Evolutionary conservation across 2,329 filamentous ascomycete species (phyloP).

Genomic region (Penicillium oxalicum): DNA sequence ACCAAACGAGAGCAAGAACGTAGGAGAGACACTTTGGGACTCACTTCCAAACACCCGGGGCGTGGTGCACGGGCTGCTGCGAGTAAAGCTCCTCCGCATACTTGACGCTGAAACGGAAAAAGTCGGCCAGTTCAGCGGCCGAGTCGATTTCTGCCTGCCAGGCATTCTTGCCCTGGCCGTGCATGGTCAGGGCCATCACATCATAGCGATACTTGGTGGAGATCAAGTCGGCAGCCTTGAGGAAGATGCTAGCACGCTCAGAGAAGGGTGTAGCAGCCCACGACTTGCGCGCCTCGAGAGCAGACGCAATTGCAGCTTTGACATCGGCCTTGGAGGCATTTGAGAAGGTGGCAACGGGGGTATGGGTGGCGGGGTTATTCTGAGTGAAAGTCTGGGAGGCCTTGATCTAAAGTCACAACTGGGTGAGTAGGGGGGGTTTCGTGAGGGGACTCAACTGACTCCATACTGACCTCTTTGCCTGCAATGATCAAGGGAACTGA

Average conservation of each 20-base stretch:
- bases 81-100: slow-evolving; percentile 88
- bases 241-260: slow-evolving; percentile 85
- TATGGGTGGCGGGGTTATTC: slow-evolving; percentile 76
- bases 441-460: not conserved
- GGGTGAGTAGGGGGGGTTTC: not conserved
- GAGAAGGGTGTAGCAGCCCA: slow-evolving; percentile 87
- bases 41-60: slow-evolving; percentile 78
- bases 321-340: slow-evolving; percentile 74
- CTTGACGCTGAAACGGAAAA: slow-evolving; percentile 84
- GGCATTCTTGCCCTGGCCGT: slow-evolving; percentile 95
- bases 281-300: slow-evolving; percentile 73
- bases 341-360: slow-evolving; percentile 75
- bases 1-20: not conserved
- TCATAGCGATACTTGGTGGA: slow-evolving; percentile 92
- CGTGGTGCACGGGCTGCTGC: slow-evolving; percentile 78
- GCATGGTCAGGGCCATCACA: slow-evolving; percentile 91
- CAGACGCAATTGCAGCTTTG: slow-evolving; percentile 70
- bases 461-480: slow-evolving; percentile 62
- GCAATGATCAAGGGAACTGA: slow-evolving; percentile 78
- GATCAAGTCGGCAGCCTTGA: slow-evolving; percentile 91
- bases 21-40: slow-evolving; percentile 12
- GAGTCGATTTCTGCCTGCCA: slow-evolving; percentile 99
- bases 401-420: slow-evolving; percentile 23
- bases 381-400: slow-evolving; percentile 50
- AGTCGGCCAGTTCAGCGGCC: slow-evolving; percentile 86